A percentile compares a stretch with the other conserved stretches of the same genome.
These are phyloP conservation scores for Sugiyamaella marilandica DNA, from an alignment of 805 yeast genomes.

Conservation along the genomic window DNA sequence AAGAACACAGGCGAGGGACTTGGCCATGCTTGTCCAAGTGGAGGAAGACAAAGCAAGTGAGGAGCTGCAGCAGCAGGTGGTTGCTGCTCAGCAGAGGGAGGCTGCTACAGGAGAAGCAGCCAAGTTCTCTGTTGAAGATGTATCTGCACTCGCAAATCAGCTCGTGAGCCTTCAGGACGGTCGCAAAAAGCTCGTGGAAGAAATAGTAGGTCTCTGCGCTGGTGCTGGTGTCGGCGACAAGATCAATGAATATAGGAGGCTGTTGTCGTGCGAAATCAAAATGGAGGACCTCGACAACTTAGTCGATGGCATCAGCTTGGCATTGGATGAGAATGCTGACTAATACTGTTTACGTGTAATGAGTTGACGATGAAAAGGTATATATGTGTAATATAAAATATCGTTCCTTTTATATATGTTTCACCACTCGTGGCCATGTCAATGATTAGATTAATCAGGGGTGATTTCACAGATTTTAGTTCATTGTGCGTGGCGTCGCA, in stretches of 20 bases:
- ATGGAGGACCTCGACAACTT: constrained; percentile 76
- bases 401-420: no score
- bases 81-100: constrained; percentile 3
- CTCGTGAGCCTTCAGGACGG: constrained; percentile 39
- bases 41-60: constrained; percentile 41
- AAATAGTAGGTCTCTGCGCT: constrained; percentile 47
- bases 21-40: constrained; percentile 54
- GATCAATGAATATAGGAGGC: constrained; percentile 72
- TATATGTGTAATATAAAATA: no score
- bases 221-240: constrained; percentile 46
- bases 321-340: constrained; percentile 27
- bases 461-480: no score
- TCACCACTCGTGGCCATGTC: no score
- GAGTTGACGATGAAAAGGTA: neutral
- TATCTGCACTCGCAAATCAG: constrained; percentile 31
- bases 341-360: neutral
- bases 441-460: no score
- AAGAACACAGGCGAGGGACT: constrained; percentile 57
- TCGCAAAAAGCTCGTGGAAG: constrained; percentile 39
- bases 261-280: constrained; percentile 75
- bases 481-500: neutral
- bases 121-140: constrained; percentile 8
- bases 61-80: constrained; percentile 19
- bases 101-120: constrained; percentile 2
- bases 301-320: constrained; percentile 68